These are phyloP conservation scores for Kwoniella newhampshirensis DNA, from an alignment of 768 basidiomycete species.

Conservation along the genomic window DNA sequence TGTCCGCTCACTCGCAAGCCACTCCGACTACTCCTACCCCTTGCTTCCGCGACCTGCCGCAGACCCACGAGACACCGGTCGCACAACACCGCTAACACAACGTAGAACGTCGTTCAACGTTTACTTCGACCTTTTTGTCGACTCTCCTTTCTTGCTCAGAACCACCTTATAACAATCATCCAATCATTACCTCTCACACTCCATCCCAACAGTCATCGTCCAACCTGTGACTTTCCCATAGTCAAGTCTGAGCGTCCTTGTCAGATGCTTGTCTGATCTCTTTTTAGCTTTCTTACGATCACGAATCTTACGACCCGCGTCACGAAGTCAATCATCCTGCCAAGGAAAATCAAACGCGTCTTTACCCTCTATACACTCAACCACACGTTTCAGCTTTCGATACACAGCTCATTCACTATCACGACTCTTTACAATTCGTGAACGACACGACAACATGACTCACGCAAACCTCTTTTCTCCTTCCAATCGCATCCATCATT, in stretches of 20 bases:
- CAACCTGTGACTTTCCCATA: background rate
- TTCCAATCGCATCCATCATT: conserved; percentile 22
- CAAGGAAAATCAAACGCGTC: background rate
- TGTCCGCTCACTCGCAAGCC: no score
- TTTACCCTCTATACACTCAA: background rate
- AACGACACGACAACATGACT: conserved; percentile 12
- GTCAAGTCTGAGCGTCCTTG: background rate
- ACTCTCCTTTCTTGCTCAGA: no score
- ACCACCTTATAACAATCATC: background rate
- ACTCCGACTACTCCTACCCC: no score
- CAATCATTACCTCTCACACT: background rate
- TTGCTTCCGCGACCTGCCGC: no score
- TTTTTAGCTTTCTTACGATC: conserved; percentile 3
- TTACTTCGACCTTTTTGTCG: conserved; percentile 9
- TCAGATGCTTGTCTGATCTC: background rate
- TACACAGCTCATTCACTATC: conserved; percentile 5
- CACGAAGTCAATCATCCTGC: conserved; percentile 11
- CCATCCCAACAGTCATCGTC: background rate
- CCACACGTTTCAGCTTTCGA: background rate
- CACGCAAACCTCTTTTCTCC: conserved; percentile 21
- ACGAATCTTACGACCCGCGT: conserved; percentile 10
- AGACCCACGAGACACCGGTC: no score
- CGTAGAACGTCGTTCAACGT: conserved; percentile 30
- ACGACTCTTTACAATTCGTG: conserved; percentile 9
- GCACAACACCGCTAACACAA: no score